These are phyloP conservation scores for Fusarium sp. DNA, from an alignment of 2,329 filamentous ascomycete genomes.

Conservation along the genomic window DNA sequence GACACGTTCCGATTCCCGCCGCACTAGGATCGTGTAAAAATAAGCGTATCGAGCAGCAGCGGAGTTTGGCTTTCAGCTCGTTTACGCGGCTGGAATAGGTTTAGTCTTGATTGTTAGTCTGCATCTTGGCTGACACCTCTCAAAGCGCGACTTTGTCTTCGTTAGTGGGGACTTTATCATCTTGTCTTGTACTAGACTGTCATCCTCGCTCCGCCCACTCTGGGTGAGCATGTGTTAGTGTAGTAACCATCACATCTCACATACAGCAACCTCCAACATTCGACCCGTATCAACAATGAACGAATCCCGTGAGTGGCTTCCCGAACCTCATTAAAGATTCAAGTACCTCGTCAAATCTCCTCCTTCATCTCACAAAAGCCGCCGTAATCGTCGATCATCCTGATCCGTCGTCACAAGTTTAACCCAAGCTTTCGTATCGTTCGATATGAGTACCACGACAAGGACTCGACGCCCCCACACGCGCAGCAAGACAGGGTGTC, in stretches of 20 bases:
- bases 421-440: not conserved
- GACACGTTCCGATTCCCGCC: not conserved
- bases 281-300: not conserved
- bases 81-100: slow-evolving; percentile 35
- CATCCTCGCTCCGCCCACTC: rapidly evolving
- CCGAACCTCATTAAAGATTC: not conserved
- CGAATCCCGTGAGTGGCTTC: not conserved
- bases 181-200: rapidly evolving
- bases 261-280: rapidly evolving
- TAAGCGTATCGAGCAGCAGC: not conserved
- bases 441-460: slow-evolving; percentile 5
- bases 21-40: not conserved
- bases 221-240: rapidly evolving
- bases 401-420: not conserved
- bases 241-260: not conserved
- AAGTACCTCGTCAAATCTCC: not conserved
- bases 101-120: slow-evolving; percentile 32
- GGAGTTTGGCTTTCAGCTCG: slow-evolving; percentile 28
- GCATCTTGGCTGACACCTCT: not conserved
- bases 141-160: not conserved
- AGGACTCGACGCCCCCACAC: slow-evolving; percentile 37
- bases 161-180: not conserved
- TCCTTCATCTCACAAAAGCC: not conserved
- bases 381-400: not conserved
- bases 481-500: slow-evolving; percentile 36